A percentile compares a stretch with the other conserved stretches of the same genome.
These are phyloP conservation scores for Cenchrus americanus DNA, from an alignment of 176 grass and related monocot species.

Conservation along the genomic window DNA sequence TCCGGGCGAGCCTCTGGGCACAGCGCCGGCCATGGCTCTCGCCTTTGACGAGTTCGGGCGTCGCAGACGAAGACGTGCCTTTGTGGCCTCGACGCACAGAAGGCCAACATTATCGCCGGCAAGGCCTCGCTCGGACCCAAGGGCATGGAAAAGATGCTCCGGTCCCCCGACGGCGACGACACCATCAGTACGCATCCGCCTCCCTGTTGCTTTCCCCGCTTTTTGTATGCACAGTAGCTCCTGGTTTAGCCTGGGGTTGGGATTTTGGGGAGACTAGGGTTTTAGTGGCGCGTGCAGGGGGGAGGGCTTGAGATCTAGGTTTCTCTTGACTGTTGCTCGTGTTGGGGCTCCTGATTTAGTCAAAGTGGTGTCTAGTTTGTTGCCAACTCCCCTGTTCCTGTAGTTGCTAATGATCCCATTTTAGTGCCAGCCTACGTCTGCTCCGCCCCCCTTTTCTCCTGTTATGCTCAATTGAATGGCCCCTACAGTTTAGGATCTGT, in stretches of 20 bases:
- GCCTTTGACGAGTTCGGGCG: constrained; percentile 75
- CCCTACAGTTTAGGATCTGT: neutral
- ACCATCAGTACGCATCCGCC: constrained; percentile 60
- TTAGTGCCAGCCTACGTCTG: neutral
- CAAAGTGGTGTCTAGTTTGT: constrained; percentile 1
- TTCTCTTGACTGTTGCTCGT: neutral
- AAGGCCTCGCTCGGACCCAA: constrained; percentile 75
- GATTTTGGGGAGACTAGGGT: constrained; percentile 4
- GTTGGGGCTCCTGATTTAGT: neutral
- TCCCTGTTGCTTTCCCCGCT: neutral
- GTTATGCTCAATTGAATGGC: neutral
- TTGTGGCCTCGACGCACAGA: constrained; percentile 73
- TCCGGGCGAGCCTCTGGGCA: neutral
- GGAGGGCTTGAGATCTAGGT: neutral
- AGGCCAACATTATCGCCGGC: constrained; percentile 69
- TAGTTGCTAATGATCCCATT: neutral
- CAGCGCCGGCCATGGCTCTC: constrained; percentile 60
- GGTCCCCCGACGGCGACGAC: constrained; percentile 71
- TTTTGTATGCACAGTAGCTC: neutral
- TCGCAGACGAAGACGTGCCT: constrained; percentile 62
- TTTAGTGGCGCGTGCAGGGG: neutral
- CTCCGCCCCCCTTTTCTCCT: neutral
- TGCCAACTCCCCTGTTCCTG: neutral
- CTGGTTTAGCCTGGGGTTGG: neutral
- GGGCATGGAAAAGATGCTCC: constrained; percentile 90